phyloP scores from a whole-genome alignment of 2,329 filamentous ascomycete species.

The Keithomyces neogunnii region DNA sequence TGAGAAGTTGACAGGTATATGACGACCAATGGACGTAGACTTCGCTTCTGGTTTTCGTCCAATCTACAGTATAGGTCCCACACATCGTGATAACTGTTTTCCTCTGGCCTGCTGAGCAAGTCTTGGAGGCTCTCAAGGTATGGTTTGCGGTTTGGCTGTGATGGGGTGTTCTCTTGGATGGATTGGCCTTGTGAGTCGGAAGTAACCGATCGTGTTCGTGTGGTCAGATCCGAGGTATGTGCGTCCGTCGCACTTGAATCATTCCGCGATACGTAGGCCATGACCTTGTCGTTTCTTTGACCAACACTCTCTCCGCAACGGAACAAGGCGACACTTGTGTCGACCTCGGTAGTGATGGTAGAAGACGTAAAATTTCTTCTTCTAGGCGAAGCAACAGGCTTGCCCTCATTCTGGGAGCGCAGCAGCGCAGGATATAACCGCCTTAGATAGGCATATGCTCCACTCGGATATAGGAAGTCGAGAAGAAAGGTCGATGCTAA shows the following conservation, averaged over 20 bases:
- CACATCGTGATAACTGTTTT: slow-evolving; percentile 27
- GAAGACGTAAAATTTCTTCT: slow-evolving; percentile 19
- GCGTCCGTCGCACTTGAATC: neutral
- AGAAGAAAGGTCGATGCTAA: slow-evolving; percentile 41
- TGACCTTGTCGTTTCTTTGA: neutral
- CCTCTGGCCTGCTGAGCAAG: slow-evolving; percentile 16
- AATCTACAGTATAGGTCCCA: slow-evolving; percentile 36
- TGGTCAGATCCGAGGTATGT: no score
- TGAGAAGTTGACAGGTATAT: slow-evolving; percentile 33
- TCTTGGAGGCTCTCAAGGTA: slow-evolving; percentile 6
- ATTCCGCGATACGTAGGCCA: neutral
- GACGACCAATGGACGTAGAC: slow-evolving; percentile 26
- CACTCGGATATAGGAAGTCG: slow-evolving; percentile 47
- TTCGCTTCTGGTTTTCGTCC: slow-evolving; percentile 18
- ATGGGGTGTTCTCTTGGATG: neutral
- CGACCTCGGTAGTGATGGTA: slow-evolving; percentile 7
- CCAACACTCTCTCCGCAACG: neutral
- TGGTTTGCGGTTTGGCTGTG: slow-evolving; percentile 1
- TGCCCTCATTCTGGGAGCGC: slow-evolving; percentile 13
- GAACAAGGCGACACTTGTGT: neutral
- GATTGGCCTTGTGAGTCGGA: neutral
- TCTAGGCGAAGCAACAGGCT: slow-evolving; percentile 10
- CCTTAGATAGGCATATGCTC: slow-evolving; percentile 33
- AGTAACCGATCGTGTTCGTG: neutral
- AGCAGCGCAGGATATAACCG: slow-evolving; percentile 24